Percentiles rank a stretch among this genome's conserved stretches.
These are phyloP conservation scores for Gracilaria gracilis DNA, from an alignment of 23 red algal species.

Conservation along the genomic window DNA sequence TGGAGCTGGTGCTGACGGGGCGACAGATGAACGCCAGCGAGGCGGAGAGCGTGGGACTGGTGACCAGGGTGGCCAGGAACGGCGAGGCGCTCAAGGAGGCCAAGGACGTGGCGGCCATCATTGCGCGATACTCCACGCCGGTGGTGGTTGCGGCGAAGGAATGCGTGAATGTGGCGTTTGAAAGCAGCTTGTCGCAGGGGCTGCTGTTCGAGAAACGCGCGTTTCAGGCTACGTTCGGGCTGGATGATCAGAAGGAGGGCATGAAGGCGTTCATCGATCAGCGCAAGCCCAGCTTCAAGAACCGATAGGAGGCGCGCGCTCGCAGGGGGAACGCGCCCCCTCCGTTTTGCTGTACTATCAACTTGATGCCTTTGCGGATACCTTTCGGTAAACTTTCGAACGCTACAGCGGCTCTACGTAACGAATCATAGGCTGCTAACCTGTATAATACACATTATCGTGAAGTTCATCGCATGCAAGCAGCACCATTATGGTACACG, in stretches of 20 bases:
- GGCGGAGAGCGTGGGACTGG: constrained; percentile 93
- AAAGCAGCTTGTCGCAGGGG: constrained; percentile 62
- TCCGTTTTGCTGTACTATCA: background rate
- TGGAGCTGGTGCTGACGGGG: constrained; percentile 98
- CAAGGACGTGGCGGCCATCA: constrained; percentile 69
- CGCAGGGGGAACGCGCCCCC: background rate
- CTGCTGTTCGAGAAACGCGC: constrained; percentile 82
- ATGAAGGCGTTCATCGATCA: constrained; percentile 94
- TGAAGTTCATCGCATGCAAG: no score
- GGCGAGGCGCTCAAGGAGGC: constrained; percentile 80
- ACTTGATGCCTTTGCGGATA: no score
- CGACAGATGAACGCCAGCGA: constrained; percentile 90
- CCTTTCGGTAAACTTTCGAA: no score
- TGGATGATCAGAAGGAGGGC: constrained; percentile 95
- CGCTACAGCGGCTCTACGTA: no score
- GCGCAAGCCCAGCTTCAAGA: constrained; percentile 63
- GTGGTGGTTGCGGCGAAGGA: constrained; percentile 89
- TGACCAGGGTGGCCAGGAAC: constrained; percentile 78
- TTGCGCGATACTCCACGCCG: constrained; percentile 82
- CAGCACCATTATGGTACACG: no score
- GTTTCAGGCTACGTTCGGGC: constrained; percentile 87
- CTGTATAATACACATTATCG: no score
- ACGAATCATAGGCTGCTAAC: no score
- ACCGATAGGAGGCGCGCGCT: constrained; percentile 26
- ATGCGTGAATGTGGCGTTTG: constrained; percentile 87